These are phyloP conservation scores for Magnusiomyces tetraspermus DNA, from an alignment of 1,139 yeast species.

Conservation along the genomic window DNA sequence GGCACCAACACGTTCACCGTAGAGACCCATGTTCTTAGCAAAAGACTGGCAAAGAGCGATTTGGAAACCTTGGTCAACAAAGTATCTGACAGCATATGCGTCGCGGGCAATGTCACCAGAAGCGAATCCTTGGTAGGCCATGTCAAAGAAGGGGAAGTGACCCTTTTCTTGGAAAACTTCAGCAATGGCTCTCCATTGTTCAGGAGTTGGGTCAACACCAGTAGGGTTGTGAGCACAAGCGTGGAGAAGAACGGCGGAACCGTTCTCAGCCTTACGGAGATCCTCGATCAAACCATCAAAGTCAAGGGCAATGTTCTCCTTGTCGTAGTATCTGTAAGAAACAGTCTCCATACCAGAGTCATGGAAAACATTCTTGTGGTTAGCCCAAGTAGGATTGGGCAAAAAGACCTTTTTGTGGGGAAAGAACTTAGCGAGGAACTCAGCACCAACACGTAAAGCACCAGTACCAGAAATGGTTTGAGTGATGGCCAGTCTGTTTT, in stretches of 20 bases:
- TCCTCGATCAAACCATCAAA: conserved; percentile 58
- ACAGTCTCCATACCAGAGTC: conserved; percentile 41
- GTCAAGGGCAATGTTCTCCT: conserved; percentile 51
- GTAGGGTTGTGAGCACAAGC: conserved; percentile 99
- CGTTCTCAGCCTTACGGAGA: conserved; percentile 61
- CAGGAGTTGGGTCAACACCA: conserved; percentile 84
- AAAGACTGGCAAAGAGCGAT: conserved; percentile 76
- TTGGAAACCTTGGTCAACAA: conserved; percentile 47
- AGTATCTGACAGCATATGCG: conserved; percentile 79
- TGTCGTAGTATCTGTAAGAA: conserved; percentile 60
- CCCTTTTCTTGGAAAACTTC: conserved; percentile 49
- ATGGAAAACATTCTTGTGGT: conserved; percentile 46
- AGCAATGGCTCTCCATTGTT: conserved; percentile 72
- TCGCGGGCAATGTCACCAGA: conserved; percentile 78
- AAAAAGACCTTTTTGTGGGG: conserved; percentile 41
- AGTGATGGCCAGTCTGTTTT: conserved; percentile 46
- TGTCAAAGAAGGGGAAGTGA: conserved; percentile 82
- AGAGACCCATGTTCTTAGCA: conserved; percentile 93
- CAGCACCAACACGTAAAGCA: conserved; percentile 60
- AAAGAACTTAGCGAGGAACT: conserved; percentile 46
- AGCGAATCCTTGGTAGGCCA: conserved; percentile 97
- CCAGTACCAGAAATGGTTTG: conserved; percentile 71
- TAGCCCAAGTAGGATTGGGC: conserved; percentile 72
- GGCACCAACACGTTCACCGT: too few relatives aligned
- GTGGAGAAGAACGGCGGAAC: conserved; percentile 76